Evolutionary conservation across 306 rosid species (phyloP).

Genomic region (Dalbergia cochinchinensis): DNA sequence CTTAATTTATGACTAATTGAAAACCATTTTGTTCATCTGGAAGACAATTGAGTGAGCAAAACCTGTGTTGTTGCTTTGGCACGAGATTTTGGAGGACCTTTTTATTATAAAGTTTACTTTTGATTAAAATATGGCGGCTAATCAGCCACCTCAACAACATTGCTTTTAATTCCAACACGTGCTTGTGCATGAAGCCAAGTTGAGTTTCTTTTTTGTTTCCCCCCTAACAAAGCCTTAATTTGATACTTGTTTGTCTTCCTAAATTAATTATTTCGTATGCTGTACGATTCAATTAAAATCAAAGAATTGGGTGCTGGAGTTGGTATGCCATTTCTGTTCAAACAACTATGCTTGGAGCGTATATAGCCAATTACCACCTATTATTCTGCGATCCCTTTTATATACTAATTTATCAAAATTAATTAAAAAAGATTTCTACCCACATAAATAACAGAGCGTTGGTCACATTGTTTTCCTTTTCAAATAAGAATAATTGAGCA

Average conservation of each 20-base stretch:
- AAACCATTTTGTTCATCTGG: constrained; percentile 1
- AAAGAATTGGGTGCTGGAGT: neutral
- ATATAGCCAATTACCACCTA: neutral
- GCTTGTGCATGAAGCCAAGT: neutral
- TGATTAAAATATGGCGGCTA: neutral
- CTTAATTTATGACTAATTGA: neutral
- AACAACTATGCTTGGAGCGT: neutral
- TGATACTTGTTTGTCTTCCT: constrained; percentile 8
- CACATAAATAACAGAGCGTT: neutral
- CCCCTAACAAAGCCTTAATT: neutral
- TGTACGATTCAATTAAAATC: neutral
- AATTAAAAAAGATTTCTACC: too few species aligned
- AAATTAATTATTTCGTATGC: neutral
- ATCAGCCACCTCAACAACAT: constrained; percentile 16
- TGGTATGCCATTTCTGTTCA: neutral
- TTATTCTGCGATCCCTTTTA: neutral
- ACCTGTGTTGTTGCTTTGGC: constrained; percentile 12
- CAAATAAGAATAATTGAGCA: too few species aligned
- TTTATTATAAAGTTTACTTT: neutral
- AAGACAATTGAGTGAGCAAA: constrained; percentile 9
- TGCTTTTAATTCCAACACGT: constrained; percentile 4
- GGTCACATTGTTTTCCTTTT: neutral
- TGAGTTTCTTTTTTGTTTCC: neutral
- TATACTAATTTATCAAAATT: neutral
- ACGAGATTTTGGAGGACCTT: neutral